Base-by-base conservation (phyloP, 805 yeast genomes). In the Torulaspora gathmanii region DNA sequence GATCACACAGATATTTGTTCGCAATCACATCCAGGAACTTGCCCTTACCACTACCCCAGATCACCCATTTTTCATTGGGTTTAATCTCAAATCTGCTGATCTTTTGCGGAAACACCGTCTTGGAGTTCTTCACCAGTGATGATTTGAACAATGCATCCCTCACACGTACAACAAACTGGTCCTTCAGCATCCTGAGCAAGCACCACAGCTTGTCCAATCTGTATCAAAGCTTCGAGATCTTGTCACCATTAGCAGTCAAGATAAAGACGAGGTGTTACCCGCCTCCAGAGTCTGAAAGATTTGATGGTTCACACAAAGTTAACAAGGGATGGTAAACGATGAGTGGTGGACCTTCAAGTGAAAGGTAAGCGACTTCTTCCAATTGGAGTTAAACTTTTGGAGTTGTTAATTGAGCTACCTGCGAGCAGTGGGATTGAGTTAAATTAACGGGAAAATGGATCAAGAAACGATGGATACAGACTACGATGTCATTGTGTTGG, bases 401-500 rank as follows among this genome's bases (percentile, higher is more conserved):
- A 31, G 34, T 4, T 31, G 34, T 15, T 31, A n/a, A 15, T 38
- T 19, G 27, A n/a, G 22, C 15, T 11, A 26, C 23, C 11, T 9
- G 20, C 26, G 29, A 9, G 20, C 15, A 9, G 19, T 29, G 27
- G 27, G 28, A 19, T 6, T 20, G 34, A 22, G 23, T 15, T 13
- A 30, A 13, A 28, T 12, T 13, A 27, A 37, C 25, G 28, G 26
- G 17, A 37, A 28, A 20, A 20, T 38, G 60, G 56, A 54, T 45
- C 52, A 47, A 33, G 63, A 58, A 44, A 55, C 54, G 45, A 88
- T 93, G 96, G 98, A 93, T 70, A 96, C 90, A 69, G 80, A 86
- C 54, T 93, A 90, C 79, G 99, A 93, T 72, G 96, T 91, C 50
- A 91, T 93, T 56, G 97, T 91, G 22, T 76, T 91, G 49, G 99